Conservation (phyloP, 1,284 basidiomycete genomes). For the Dichomitus squalens region DNA sequence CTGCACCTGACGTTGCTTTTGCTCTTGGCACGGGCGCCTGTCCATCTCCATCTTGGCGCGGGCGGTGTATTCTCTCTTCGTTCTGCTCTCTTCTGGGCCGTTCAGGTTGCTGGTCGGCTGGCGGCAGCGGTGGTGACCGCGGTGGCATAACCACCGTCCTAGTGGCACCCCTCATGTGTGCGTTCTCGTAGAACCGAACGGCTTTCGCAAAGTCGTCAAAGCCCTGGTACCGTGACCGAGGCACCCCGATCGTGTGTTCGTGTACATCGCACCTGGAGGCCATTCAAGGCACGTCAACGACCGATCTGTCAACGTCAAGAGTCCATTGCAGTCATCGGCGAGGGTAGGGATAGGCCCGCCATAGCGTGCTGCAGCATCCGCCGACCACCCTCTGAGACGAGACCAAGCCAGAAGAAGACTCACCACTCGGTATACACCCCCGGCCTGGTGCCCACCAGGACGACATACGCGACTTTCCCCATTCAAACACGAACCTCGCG, state of each 20-base stretch:
- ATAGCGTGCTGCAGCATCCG: slow-evolving; percentile 3
- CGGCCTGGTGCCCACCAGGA: slow-evolving; percentile 44
- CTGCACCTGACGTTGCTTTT: background rate
- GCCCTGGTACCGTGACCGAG: slow-evolving; percentile 44
- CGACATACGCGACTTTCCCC: slow-evolving; percentile 44
- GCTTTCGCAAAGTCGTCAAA: slow-evolving; percentile 46
- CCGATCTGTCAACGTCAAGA: background rate
- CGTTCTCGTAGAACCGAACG: slow-evolving; percentile 42
- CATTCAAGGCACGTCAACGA: background rate
- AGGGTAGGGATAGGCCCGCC: slow-evolving; percentile 1
- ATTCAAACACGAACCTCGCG: background rate
- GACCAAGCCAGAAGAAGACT: slow-evolving; percentile 21
- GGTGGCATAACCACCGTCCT: slow-evolving; percentile 10
- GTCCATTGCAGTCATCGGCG: background rate
- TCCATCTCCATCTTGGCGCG: background rate
- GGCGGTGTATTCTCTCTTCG: background rate
- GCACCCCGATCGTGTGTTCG: slow-evolving; percentile 41
- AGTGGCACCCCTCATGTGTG: slow-evolving; percentile 27
- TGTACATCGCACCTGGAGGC: slow-evolving; percentile 47
- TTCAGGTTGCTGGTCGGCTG: background rate
- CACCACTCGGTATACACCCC: slow-evolving; percentile 53
- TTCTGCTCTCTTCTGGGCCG: background rate
- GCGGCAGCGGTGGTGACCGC: too few relatives aligned
- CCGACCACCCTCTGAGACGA: too few relatives aligned
- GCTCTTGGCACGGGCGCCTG: background rate